phyloP scores from a whole-genome alignment of 2,329 filamentous ascomycete species.

The Coniochaeta hoffmannii region DNA sequence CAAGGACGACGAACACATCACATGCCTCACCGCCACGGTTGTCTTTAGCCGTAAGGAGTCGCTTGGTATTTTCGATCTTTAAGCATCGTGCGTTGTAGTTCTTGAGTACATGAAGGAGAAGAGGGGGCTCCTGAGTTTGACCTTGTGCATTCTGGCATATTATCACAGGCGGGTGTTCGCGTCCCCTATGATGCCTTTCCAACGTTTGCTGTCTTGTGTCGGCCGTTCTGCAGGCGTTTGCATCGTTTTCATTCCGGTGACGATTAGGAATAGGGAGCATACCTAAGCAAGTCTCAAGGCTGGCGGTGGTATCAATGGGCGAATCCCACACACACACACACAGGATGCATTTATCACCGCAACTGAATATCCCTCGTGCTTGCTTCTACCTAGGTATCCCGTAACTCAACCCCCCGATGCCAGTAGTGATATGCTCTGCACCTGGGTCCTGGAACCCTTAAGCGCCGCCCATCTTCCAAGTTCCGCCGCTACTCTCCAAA shows the following conservation, averaged over 20 bases:
- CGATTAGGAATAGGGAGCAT: neutral
- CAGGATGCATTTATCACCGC: neutral
- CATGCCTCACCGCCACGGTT: slow-evolving; percentile 75
- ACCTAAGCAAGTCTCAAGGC: neutral
- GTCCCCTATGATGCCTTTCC: neutral
- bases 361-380: neutral
- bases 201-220: neutral
- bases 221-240: neutral
- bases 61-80: slow-evolving; percentile 8
- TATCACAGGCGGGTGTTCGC: neutral
- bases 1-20: slow-evolving; percentile 65
- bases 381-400: neutral
- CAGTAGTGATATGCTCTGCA: neutral
- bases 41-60: slow-evolving; percentile 42
- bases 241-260: neutral
- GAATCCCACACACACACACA: neutral
- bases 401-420: neutral
- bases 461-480: neutral
- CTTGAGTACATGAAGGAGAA: neutral
- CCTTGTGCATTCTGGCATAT: neutral
- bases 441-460: no score
- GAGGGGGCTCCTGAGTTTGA: neutral
- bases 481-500: slow-evolving; percentile 55
- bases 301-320: neutral
- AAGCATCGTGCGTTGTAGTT: neutral